Evolutionary conservation across 2,329 filamentous ascomycete genomes (phyloP), one percentile per base, ranked within the genome.

Genomic region (Arthrobotrys sinensis): DNA sequence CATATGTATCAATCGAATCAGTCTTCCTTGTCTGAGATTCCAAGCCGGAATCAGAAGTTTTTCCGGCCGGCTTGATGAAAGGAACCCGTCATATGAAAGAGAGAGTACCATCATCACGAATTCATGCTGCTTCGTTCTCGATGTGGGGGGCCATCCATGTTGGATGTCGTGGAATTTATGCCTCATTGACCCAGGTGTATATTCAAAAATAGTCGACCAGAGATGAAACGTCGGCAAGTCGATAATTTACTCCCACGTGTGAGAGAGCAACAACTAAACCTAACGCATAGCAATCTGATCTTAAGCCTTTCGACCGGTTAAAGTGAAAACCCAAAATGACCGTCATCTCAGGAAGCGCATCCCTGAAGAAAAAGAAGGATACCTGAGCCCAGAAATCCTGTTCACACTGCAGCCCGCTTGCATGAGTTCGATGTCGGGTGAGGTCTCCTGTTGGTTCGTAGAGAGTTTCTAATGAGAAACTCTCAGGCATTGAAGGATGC

Each of bases 71-170:
- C 11, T 48, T 34, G 16, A 21, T 48, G 43, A 45, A 12, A 21
- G 50, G 24, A 45, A 34, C 52, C 38, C 40, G n/a, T 57, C 55
- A 60, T 40, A 21, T 60, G 34, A 28, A 60, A 24, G 8, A 28
- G 11, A 11, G 36, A 55, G 4, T 4, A 55, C 16, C 38, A 32
- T 55, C 40, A 68, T 53, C 64, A 36, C 28, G 34, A n/a, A 69
- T 53, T 14, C 28, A 57, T 34, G 52, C 34, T 55, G 16, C 28
- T 11, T 55, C 34, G 24, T 40, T 38, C 46, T 48, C 38, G 32
- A 40, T 40, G 67, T 78, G 73, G 73, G 73, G 73, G 60, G 16
- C 50, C 60, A 71, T 69, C 72, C 73, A 67, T 78, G 73, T 67
- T 78, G 66, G 16, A 63, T 71, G 67, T 5, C 38, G 50, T 55